Evolutionary conservation across 2,329 filamentous ascomycete genomes (phyloP).

Genomic region (Pleurostoma richardsiae): DNA sequence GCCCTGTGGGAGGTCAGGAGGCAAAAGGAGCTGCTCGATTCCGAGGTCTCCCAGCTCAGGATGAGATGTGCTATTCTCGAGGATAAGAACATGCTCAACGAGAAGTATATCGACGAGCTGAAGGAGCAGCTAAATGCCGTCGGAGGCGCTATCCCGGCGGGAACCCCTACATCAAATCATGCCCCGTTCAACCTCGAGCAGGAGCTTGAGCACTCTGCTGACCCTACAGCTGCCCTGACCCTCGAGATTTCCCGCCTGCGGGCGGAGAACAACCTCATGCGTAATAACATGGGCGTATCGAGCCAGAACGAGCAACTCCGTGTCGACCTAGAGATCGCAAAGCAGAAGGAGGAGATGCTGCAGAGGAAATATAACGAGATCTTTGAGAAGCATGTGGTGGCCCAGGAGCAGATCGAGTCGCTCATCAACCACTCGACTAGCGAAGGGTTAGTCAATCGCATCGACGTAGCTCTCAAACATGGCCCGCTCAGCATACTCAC

Average conservation of each 20-base stretch:
- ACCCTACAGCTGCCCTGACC: conserved; percentile 34
- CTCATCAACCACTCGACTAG: conserved; percentile 44
- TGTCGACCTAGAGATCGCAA: conserved; percentile 35
- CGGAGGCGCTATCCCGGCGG: conserved; percentile 18
- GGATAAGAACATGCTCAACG: conserved; percentile 40
- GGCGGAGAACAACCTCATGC: conserved; percentile 56
- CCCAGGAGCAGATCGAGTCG: conserved; percentile 52
- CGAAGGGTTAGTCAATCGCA: conserved; percentile 48
- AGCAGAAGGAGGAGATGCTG: not conserved
- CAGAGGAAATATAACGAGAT: conserved; percentile 46
- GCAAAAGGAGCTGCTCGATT: conserved; percentile 17
- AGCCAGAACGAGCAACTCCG: conserved; percentile 50
- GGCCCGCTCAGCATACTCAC: conserved; percentile 34
- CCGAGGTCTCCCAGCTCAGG: conserved; percentile 24
- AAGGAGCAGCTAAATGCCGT: conserved; percentile 50
- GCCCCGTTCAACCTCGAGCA: conserved; percentile 49
- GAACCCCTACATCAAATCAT: conserved; percentile 19
- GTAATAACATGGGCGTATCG: conserved; percentile 46
- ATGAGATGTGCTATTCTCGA: conserved; percentile 33
- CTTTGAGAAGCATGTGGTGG: conserved; percentile 52
- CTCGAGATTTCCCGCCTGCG: conserved; percentile 54
- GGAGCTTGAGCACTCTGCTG: conserved; percentile 48
- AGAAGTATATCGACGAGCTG: conserved; percentile 51
- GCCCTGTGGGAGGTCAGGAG: conserved; percentile 18
- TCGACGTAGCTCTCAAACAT: conserved; percentile 25